phyloP scores from a whole-genome alignment of 345 rosid genomes.

The Eucalyptus camaldulensis region DNA sequence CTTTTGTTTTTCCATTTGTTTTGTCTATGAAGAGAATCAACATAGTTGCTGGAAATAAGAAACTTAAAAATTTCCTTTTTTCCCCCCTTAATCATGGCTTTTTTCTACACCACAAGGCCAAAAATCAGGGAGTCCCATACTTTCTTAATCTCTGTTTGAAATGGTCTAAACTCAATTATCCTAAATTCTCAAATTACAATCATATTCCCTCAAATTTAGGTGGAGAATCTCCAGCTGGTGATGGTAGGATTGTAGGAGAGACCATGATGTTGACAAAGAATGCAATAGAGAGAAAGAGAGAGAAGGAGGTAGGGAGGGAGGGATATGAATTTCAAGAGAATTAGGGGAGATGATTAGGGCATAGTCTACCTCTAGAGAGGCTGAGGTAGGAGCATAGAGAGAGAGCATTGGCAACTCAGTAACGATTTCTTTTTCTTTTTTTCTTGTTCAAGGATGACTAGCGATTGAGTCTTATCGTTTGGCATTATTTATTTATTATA shows the following conservation, averaged over 20 bases:
- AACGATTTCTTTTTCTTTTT: too few species aligned
- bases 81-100: not conserved
- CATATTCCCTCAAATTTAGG: not conserved
- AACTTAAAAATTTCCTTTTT: not conserved
- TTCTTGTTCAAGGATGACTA: too few species aligned
- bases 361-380: not conserved
- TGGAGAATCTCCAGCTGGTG: rapidly evolving
- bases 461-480: too few species aligned
- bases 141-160: not conserved
- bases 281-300: not conserved
- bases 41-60: not conserved
- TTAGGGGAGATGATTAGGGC: not conserved
- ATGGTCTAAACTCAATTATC: not conserved
- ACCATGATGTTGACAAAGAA: rapidly evolving
- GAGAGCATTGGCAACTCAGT: not conserved
- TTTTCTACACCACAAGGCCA: not conserved
- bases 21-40: not conserved
- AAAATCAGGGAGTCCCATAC: rapidly evolving
- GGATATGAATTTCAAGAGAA: not conserved
- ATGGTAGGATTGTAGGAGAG: not conserved
- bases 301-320: not conserved
- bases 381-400: rapidly evolving
- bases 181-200: rapidly evolving
- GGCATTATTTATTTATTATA: too few species aligned
- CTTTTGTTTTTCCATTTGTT: not conserved